These are phyloP conservation scores for Diaporthe citri DNA, from an alignment of 2,329 filamentous ascomycete genomes.

Conservation along the genomic window DNA sequence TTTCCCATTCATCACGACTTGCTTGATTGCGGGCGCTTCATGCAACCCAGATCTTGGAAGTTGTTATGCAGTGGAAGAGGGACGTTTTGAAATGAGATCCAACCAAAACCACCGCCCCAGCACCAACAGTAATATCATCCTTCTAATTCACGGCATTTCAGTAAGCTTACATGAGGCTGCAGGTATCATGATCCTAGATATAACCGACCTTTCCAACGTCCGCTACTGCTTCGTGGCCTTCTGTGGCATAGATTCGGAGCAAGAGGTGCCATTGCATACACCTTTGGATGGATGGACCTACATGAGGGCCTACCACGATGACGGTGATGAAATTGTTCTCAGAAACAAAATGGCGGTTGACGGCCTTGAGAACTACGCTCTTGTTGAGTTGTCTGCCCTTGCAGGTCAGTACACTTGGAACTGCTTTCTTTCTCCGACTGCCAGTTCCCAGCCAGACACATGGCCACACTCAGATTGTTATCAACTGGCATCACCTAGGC, in stretches of 20 bases:
- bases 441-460: not conserved
- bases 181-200: not conserved
- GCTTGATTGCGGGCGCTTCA: not conserved
- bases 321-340: not conserved
- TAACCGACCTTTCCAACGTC: not conserved
- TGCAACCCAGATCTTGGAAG: not conserved
- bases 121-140: not conserved
- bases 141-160: not conserved
- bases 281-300: not conserved
- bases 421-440: not conserved
- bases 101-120: too few species aligned
- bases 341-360: too few species aligned
- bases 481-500: not conserved
- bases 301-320: not conserved
- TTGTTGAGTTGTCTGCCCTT: not conserved
- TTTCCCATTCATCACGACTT: slow-evolving; percentile 5
- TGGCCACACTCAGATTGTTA: not conserved
- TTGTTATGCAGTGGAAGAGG: rapidly evolving
- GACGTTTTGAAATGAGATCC: not conserved
- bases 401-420: not conserved
- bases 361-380: not conserved
- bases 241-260: too few species aligned
- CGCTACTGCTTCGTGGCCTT: not conserved
- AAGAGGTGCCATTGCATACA: not conserved
- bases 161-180: not conserved